Percentiles rank a stretch among this genome's conserved stretches.
These are phyloP conservation scores for Skeletonema potamos DNA, from an alignment of 108 stramenopile species.

Conservation along the genomic window DNA sequence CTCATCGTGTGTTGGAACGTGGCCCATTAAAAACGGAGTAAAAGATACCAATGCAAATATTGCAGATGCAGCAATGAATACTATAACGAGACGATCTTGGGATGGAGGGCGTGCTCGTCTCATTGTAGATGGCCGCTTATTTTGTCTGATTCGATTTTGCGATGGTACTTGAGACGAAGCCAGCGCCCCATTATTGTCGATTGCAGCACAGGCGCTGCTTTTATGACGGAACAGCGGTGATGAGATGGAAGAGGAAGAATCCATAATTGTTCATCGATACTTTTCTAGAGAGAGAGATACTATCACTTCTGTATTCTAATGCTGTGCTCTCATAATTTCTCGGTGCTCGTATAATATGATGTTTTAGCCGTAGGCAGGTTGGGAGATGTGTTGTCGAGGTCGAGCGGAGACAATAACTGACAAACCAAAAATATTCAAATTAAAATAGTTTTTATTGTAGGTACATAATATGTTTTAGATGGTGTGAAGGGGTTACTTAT, in stretches of 20 bases:
- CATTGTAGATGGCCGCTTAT: not conserved
- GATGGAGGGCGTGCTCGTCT: slow-evolving; percentile 29
- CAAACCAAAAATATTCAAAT: too few relatives aligned
- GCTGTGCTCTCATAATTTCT: too few relatives aligned
- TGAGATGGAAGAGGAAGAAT: not conserved
- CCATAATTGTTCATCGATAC: not conserved
- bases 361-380: too few relatives aligned
- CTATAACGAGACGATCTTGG: slow-evolving; percentile 33
- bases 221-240: not conserved
- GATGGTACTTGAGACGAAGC: not conserved
- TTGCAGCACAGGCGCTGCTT: not conserved
- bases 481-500: too few relatives aligned
- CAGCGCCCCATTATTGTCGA: not conserved
- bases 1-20: slow-evolving; percentile 7
- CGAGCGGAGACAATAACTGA: too few relatives aligned
- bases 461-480: too few relatives aligned
- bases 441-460: too few relatives aligned
- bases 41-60: slow-evolving; percentile 25
- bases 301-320: too few relatives aligned
- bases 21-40: slow-evolving; percentile 35
- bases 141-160: not conserved
- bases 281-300: too few relatives aligned
- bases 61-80: slow-evolving; percentile 21
- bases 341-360: too few relatives aligned
- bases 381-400: too few relatives aligned